Conservation (phyloP, 108 stramenopile genomes). For the Nitzschia sp. region DNA sequence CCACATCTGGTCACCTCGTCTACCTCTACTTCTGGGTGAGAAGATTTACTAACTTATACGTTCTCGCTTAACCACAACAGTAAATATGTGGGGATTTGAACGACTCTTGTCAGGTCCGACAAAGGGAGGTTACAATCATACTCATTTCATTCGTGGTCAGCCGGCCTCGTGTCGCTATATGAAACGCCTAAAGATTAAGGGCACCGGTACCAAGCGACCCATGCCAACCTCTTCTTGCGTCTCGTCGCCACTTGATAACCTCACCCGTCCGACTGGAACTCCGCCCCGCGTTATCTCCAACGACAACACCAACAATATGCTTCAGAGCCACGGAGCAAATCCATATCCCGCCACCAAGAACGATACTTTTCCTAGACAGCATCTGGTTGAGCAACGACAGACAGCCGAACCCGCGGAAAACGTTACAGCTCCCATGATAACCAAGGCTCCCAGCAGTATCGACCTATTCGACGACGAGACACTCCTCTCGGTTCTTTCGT, state of each 20-base stretch:
- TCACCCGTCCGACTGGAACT: neutral
- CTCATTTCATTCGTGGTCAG: slow-evolving; percentile 8
- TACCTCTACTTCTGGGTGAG: neutral
- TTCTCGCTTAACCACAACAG: neutral
- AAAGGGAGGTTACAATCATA: slow-evolving; percentile 6
- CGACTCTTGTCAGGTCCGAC: neutral
- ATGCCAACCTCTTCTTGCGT: too few species aligned
- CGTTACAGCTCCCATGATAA: too few species aligned
- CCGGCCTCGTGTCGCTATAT: slow-evolving; percentile 5
- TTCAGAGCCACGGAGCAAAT: neutral
- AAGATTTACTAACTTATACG: neutral
- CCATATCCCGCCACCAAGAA: neutral
- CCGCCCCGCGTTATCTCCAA: neutral
- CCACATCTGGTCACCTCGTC: neutral
- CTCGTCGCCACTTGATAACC: neutral
- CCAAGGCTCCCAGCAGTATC: neutral
- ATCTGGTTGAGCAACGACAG: neutral
- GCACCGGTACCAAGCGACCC: neutral
- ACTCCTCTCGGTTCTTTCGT: neutral
- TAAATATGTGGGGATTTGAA: slow-evolving; percentile 25
- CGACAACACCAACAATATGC: neutral
- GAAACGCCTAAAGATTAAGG: slow-evolving; percentile 22
- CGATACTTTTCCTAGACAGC: neutral
- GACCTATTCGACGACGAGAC: slow-evolving; percentile 15
- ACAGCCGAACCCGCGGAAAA: neutral